Evolutionary conservation across 495 filamentous ascomycete species (phyloP).

Genomic region (Aspergillus steynii): DNA sequence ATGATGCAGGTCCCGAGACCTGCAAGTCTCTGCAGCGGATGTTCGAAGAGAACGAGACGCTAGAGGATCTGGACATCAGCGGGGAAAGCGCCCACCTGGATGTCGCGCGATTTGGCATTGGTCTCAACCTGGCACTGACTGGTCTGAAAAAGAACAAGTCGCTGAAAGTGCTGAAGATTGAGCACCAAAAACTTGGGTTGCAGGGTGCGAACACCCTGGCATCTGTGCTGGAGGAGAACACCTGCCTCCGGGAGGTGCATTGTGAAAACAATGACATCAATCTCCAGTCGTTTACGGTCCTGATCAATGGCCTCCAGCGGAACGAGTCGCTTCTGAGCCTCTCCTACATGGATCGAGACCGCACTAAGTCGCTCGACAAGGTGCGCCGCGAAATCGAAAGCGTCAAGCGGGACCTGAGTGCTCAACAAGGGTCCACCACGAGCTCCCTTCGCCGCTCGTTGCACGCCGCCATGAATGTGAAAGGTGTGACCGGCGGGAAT

Average conservation of each 20-base stretch:
- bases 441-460: conserved; percentile 49
- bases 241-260: conserved; percentile 63
- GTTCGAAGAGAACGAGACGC: conserved; percentile 74
- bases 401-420: conserved; percentile 43
- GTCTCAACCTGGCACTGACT: conserved; percentile 73
- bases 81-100: conserved; percentile 89
- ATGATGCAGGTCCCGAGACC: conserved; percentile 72
- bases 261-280: conserved; percentile 81
- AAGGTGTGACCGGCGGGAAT: conserved; percentile 30
- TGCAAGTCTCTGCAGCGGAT: conserved; percentile 71
- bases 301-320: conserved; percentile 69
- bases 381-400: conserved; percentile 60
- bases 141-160: conserved; percentile 76
- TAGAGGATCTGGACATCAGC: conserved; percentile 81
- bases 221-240: conserved; percentile 72
- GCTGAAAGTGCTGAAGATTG: conserved; percentile 73
- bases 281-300: conserved; percentile 72
- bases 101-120: conserved; percentile 78
- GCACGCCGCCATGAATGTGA: conserved; percentile 40
- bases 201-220: conserved; percentile 75
- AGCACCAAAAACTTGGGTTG: conserved; percentile 63
- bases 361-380: conserved; percentile 59
- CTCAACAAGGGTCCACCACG: conserved; percentile 32
- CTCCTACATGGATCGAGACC: conserved; percentile 65
- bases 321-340: conserved; percentile 67